Evolutionary conservation across 208 protist species (phyloP).

Genomic region (Leishmania aethiopica): DNA sequence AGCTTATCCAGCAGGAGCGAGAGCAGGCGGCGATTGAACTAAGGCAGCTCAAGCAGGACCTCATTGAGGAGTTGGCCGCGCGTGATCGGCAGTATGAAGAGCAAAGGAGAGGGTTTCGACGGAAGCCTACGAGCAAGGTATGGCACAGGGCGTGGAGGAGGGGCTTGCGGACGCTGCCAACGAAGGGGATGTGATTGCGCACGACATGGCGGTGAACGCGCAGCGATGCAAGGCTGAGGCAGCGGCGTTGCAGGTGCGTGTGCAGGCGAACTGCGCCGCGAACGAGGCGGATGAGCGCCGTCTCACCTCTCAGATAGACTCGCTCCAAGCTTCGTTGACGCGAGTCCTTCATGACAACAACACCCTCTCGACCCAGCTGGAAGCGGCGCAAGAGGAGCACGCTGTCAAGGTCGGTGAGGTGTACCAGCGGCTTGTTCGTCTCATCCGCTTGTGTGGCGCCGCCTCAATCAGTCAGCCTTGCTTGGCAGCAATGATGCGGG

Average conservation of each 20-base stretch:
- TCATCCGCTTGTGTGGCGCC: conserved; percentile 20
- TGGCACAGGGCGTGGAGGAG: conserved; percentile 61
- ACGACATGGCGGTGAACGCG: conserved; percentile 52
- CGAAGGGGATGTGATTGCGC: conserved; percentile 50
- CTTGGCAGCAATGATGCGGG: conserved; percentile 32
- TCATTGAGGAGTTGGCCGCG: conserved; percentile 57
- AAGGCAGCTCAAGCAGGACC: conserved; percentile 62
- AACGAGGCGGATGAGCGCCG: conserved; percentile 50
- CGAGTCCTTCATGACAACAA: conserved; percentile 27
- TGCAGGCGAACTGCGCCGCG: conserved; percentile 38
- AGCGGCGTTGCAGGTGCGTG: conserved; percentile 53
- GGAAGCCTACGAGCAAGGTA: conserved; percentile 64
- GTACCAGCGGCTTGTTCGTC: conserved; percentile 22
- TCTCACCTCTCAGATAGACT: conserved; percentile 40
- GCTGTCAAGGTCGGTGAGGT: conserved; percentile 27
- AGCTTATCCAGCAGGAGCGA: conserved; percentile 71
- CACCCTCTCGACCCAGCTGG: conserved; percentile 15
- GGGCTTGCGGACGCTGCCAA: conserved; percentile 46
- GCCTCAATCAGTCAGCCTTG: conserved; percentile 33
- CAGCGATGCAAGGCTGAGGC: conserved; percentile 55
- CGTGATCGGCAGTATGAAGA: conserved; percentile 57
- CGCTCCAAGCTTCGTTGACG: conserved; percentile 32
- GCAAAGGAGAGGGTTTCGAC: conserved; percentile 49
- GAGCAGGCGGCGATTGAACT: conserved; percentile 57
- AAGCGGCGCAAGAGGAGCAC: conserved; percentile 24